Evolutionary conservation across 2,329 filamentous ascomycete genomes (phyloP), one percentile per base, ranked within the genome.

Genomic region (Aphanoascus verrucosus): DNA sequence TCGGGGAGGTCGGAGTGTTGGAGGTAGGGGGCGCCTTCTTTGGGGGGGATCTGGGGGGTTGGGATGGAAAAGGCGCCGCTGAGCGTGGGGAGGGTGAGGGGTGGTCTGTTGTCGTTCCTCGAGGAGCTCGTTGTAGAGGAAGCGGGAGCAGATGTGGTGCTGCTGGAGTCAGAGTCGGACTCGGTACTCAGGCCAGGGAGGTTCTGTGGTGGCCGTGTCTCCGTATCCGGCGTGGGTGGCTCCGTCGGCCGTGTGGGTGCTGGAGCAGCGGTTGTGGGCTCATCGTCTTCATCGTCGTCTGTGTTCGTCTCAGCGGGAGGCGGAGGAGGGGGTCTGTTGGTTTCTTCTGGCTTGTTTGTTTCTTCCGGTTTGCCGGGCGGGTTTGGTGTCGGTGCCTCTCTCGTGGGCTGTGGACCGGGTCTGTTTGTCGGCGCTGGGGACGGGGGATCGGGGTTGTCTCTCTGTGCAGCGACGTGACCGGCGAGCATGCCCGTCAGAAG

Each of bases 11-110:
- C 83, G 0, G 89, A 94, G 63, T 84, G 83, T 65, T 90, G 84
- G 88, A 97, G 95, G 67, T 88, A 98, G 14, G 91, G 89, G 4
- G 93, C 93, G 64, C 85, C 81, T 38, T 80, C 77, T 2, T 87
- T 95, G 23, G 89, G 86, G 6, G 93, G 93, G 2, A 97, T 84
- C 23, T 82, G 79, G 3, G 88, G 77, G 1, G 85, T 72, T 4
- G 90, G 86, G 59, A 85, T 86, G 19, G 80, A 79, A 59, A 75
- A 78, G 48, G 74, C 72, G 58, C 78, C 79, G 6, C 76, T 72
- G 44, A 83, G 71, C 37, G 75, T 78, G 9, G 82, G 80, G 41
- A 82, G 66, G 54, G 15, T 53, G 12, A 48, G 44, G 9, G 65
- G 68, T 28, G 64, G 67, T 38, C 69, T 65, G 43, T 20, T 19